Evolutionary conservation across 2,329 filamentous ascomycete genomes (phyloP).

Genomic region (Aureobasidium zeae): DNA sequence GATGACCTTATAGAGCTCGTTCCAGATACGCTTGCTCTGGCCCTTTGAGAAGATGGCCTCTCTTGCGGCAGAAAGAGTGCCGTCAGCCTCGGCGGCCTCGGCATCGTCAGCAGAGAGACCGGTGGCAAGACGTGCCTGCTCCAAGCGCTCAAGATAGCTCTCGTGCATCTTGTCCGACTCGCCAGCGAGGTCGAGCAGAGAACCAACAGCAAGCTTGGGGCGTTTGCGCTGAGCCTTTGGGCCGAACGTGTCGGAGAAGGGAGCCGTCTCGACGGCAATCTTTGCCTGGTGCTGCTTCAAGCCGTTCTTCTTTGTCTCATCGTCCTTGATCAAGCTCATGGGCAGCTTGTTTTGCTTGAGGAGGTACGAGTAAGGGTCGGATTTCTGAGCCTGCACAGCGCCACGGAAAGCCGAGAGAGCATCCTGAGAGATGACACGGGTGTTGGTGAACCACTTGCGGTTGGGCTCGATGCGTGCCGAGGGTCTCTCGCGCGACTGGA

Average conservation of each 20-base stretch:
- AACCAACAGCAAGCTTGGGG: constrained; percentile 77
- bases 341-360: constrained; percentile 95
- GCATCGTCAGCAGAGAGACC: constrained; percentile 53
- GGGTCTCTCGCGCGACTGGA: constrained; percentile 73
- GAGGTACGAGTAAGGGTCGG: constrained; percentile 88
- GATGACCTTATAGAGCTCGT: constrained; percentile 85
- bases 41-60: constrained; percentile 85
- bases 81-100: constrained; percentile 28
- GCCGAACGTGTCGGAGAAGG: constrained; percentile 83
- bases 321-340: constrained; percentile 84
- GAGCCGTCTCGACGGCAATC: constrained; percentile 79
- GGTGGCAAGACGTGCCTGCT: constrained; percentile 67
- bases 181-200: constrained; percentile 70
- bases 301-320: constrained; percentile 57
- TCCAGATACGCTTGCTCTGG: constrained; percentile 93
- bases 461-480: constrained; percentile 88
- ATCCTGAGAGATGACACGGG: constrained; percentile 80
- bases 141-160: constrained; percentile 67
- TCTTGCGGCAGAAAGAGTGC: constrained; percentile 36
- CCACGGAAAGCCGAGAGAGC: constrained; percentile 78
- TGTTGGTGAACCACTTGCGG: constrained; percentile 96
- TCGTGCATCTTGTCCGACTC: constrained; percentile 74
- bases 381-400: constrained; percentile 81
- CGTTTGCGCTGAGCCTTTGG: constrained; percentile 88
- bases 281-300: constrained; percentile 89